phyloP scores from a whole-genome alignment of 495 filamentous ascomycete genomes.

The Hyaloscypha hepaticicola region DNA sequence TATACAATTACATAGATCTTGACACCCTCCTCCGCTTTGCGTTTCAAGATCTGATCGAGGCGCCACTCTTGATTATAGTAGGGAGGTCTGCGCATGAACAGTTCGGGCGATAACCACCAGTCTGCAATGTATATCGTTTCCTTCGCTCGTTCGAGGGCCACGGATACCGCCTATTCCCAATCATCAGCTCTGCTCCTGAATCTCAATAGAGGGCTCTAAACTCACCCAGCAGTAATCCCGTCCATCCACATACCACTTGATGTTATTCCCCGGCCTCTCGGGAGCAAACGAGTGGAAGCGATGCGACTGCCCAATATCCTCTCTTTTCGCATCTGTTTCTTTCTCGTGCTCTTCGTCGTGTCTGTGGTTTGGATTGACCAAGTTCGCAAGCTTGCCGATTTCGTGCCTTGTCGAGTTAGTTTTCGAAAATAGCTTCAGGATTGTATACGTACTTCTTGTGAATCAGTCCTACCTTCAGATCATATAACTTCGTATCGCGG shows the following conservation, averaged over 20 bases:
- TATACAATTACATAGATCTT: slow-evolving; percentile 95
- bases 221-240: slow-evolving; percentile 84
- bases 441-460: slow-evolving; percentile 45
- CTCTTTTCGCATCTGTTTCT: slow-evolving; percentile 75
- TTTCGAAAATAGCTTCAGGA: not conserved
- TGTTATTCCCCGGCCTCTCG: slow-evolving; percentile 74
- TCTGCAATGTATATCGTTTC: slow-evolving; percentile 95
- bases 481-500: slow-evolving; percentile 42
- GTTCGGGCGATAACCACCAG: slow-evolving; percentile 95
- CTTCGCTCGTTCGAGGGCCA: slow-evolving; percentile 79
- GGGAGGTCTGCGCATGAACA: slow-evolving; percentile 86
- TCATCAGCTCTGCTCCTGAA: not conserved
- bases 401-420: slow-evolving; percentile 40
- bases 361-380: slow-evolving; percentile 85
- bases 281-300: slow-evolving; percentile 89
- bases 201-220: slow-evolving; percentile 3
- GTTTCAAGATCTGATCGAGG: slow-evolving; percentile 81
- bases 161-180: slow-evolving; percentile 62
- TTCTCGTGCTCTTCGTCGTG: slow-evolving; percentile 94
- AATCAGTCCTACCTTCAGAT: slow-evolving; percentile 46
- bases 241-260: slow-evolving; percentile 98
- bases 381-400: slow-evolving; percentile 54
- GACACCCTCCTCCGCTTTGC: slow-evolving; percentile 85
- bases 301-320: slow-evolving; percentile 66
- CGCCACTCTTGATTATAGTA: slow-evolving; percentile 82